Conservation (phyloP, 495 filamentous ascomycete genomes). For the Talaromyces thailandensis region DNA sequence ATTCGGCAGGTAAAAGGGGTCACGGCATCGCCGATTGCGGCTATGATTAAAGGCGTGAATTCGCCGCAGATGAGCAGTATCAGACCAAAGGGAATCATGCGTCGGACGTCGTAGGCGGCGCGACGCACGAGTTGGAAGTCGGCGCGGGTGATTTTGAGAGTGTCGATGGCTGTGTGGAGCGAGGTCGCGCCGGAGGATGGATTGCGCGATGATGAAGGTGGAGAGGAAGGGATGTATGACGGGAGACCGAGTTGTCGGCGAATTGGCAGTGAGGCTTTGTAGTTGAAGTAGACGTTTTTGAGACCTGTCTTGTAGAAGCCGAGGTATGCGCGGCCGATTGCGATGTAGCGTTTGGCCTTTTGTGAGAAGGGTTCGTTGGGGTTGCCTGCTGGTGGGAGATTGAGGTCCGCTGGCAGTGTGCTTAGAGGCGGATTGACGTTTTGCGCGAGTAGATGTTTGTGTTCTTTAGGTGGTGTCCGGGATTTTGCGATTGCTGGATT, state of each 20-base stretch:
- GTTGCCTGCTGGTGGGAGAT: slow-evolving; percentile 20
- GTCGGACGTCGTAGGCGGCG: slow-evolving; percentile 54
- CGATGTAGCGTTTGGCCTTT: slow-evolving; percentile 29
- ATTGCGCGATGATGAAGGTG: slow-evolving; percentile 15
- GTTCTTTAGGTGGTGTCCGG: slow-evolving; percentile 9
- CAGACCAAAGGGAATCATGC: slow-evolving; percentile 67
- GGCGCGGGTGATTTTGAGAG: slow-evolving; percentile 35
- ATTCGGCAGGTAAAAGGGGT: slow-evolving; percentile 77
- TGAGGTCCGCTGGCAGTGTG: slow-evolving; percentile 27
- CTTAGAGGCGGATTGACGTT: slow-evolving; percentile 29
- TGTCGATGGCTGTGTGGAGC: slow-evolving; percentile 18
- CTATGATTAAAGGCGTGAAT: slow-evolving; percentile 68
- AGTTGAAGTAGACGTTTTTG: slow-evolving; percentile 53
- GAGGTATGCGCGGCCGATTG: slow-evolving; percentile 37
- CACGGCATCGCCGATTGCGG: slow-evolving; percentile 53
- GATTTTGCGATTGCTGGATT: slow-evolving; percentile 3
- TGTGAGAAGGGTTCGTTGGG: slow-evolving; percentile 14
- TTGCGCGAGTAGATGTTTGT: slow-evolving; percentile 9
- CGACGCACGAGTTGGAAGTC: slow-evolving; percentile 61
- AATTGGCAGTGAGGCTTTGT: slow-evolving; percentile 31
- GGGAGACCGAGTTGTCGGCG: slow-evolving; percentile 20
- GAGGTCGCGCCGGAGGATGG: slow-evolving; percentile 6
- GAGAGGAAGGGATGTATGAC: slow-evolving; percentile 24
- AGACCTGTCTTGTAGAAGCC: slow-evolving; percentile 85
- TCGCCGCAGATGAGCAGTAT: slow-evolving; percentile 73